Conservation (phyloP, 257 asterid species). For the Sherardia arvensis region DNA sequence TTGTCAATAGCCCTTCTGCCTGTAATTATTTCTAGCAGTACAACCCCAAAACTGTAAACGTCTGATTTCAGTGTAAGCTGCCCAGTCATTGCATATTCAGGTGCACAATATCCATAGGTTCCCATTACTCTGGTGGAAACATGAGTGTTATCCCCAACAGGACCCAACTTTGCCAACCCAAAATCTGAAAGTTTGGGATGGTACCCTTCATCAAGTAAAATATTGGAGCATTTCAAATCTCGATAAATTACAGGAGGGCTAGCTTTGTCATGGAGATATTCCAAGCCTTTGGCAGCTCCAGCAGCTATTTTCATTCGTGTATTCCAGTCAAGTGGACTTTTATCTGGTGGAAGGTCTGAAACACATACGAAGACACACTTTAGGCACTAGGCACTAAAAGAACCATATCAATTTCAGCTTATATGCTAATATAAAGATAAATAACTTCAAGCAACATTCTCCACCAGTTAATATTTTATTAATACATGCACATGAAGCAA, state of each 20-base stretch:
- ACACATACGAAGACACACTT: constrained; percentile 1
- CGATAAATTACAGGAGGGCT: constrained; percentile 72
- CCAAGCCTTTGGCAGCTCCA: constrained; percentile 74
- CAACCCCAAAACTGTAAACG: constrained; percentile 75
- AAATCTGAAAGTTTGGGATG: constrained; percentile 69
- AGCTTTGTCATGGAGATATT: constrained; percentile 61
- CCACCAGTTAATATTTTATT: neutral
- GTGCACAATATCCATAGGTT: constrained; percentile 80
- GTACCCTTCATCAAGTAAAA: constrained; percentile 45
- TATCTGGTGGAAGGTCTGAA: constrained; percentile 60
- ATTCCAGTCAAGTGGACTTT: constrained; percentile 59
- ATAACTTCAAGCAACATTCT: neutral
- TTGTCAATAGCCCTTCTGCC: constrained; percentile 67
- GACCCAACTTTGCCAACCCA: constrained; percentile 73
- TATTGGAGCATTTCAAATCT: constrained; percentile 61
- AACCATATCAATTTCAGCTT: neutral
- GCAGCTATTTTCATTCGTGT: constrained; percentile 73
- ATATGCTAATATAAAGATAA: neutral
- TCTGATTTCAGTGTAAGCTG: constrained; percentile 59
- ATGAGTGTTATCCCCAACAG: constrained; percentile 54
- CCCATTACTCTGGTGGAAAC: constrained; percentile 73
- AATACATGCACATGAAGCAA: neutral
- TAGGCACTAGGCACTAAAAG: constrained; percentile 5
- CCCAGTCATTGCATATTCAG: constrained; percentile 72
- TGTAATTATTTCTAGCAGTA: constrained; percentile 62